Percentiles rank a stretch among this genome's conserved stretches.
Conservation (phyloP, 306 rosid genomes). For the Macrotyloma uniflorum region DNA sequence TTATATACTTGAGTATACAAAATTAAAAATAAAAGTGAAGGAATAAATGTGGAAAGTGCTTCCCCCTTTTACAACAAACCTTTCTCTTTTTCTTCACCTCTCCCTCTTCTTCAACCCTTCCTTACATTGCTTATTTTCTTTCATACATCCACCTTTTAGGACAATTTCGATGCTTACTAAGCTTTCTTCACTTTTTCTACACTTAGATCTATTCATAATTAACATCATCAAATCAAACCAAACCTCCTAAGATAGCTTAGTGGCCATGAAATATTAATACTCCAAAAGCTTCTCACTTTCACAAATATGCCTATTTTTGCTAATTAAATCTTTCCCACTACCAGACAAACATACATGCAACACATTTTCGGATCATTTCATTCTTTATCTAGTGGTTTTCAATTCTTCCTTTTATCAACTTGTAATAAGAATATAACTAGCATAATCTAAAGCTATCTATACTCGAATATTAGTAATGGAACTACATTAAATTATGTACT, state of each 20-base stretch:
- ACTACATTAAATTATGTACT: background rate
- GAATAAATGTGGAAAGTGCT: constrained; percentile 59
- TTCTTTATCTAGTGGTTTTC: constrained; percentile 12
- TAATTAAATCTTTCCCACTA: constrained; percentile 34
- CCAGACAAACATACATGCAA: constrained; percentile 49
- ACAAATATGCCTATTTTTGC: constrained; percentile 31
- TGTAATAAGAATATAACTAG: background rate
- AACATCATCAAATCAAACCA: constrained; percentile 24
- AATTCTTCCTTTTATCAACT: constrained; percentile 25
- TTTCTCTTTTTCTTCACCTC: constrained; percentile 43
- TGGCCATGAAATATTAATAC: background rate
- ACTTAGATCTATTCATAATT: background rate
- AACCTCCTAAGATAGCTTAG: constrained; percentile 19
- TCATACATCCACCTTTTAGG: constrained; percentile 47
- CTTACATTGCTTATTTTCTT: constrained; percentile 34
- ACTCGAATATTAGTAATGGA: background rate
- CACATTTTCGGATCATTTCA: constrained; percentile 38
- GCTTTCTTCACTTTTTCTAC: constrained; percentile 14
- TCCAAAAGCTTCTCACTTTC: background rate
- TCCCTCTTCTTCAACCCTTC: constrained; percentile 49
- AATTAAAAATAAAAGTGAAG: constrained; percentile 8
- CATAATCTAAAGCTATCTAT: constrained; percentile 12
- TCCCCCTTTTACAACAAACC: constrained; percentile 58
- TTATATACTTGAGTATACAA: constrained; percentile 21
- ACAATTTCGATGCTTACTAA: constrained; percentile 42